phyloP scores from a whole-genome alignment of 768 basidiomycete species.

The Panellus pusillus region DNA sequence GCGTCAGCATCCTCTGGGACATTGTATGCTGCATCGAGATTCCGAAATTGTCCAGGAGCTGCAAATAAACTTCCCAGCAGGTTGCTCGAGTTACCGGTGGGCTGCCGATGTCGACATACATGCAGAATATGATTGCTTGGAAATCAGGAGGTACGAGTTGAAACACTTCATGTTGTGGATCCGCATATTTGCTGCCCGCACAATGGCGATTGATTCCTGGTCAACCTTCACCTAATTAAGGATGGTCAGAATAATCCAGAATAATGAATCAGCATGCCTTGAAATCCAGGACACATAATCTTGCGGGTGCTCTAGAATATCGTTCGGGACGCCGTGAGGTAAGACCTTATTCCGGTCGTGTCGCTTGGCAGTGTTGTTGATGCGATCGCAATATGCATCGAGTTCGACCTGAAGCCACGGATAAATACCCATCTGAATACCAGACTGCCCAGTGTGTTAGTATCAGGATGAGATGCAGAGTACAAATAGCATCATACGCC shows the following conservation, averaged over 20 bases:
- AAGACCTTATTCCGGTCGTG: conserved; percentile 34
- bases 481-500: too few species aligned
- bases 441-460: too few species aligned
- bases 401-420: conserved; percentile 37
- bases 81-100: conserved; percentile 23
- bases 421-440: conserved; percentile 38
- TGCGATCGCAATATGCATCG: conserved; percentile 24
- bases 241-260: too few species aligned
- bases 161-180: not conserved
- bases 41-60: conserved; percentile 31
- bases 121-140: not conserved
- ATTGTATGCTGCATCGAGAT: conserved; percentile 7
- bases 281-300: conserved; percentile 31
- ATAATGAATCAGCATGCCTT: conserved; percentile 25
- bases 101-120: not conserved
- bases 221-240: conserved; percentile 22
- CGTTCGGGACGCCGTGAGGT: conserved; percentile 33
- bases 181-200: not conserved
- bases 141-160: not conserved
- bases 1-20: not conserved
- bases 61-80: not conserved
- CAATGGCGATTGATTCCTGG: conserved; percentile 16
- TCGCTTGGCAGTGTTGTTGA: conserved; percentile 24
- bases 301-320: conserved; percentile 29
- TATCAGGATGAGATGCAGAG: too few species aligned